Evolutionary conservation across 1,284 basidiomycete genomes (phyloP).

Genomic region (Trametes versicolor): DNA sequence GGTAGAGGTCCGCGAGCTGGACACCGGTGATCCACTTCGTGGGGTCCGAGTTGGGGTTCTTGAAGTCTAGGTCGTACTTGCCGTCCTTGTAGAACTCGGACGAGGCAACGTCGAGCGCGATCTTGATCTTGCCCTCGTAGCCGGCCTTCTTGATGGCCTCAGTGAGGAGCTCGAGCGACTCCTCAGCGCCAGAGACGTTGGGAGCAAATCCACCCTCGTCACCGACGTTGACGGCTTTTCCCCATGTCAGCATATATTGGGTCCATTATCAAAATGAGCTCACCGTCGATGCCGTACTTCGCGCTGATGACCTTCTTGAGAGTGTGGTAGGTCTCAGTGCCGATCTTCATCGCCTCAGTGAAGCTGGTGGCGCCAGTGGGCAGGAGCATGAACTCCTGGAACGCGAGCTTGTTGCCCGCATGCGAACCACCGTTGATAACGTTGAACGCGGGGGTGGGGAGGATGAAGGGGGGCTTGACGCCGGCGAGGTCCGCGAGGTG

Average conservation of each 20-base stretch:
- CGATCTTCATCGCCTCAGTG: constrained; percentile 98
- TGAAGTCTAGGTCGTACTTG: constrained; percentile 99
- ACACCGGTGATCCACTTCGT: constrained; percentile 95
- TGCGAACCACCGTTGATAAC: constrained; percentile 99
- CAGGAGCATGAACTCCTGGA: constrained; percentile 99
- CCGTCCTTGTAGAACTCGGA: constrained; percentile 99
- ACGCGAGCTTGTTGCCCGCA: constrained; percentile 98
- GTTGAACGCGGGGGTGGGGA: constrained; percentile 95
- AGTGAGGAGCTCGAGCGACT: constrained; percentile 95
- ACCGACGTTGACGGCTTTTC: constrained; percentile 96
- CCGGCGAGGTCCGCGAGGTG: constrained; percentile 97
- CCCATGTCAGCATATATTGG: constrained; percentile 1
- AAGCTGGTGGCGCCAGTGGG: constrained; percentile 93
- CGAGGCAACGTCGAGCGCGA: constrained; percentile 98
- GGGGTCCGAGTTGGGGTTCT: constrained; percentile 99
- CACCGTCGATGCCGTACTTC: constrained; percentile 99
- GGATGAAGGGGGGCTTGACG: constrained; percentile 91
- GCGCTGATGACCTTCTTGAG: constrained; percentile 99
- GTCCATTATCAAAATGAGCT: not conserved
- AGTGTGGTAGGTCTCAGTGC: constrained; percentile 98
- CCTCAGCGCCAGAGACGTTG: constrained; percentile 96
- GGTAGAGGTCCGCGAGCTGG: constrained; percentile 95
- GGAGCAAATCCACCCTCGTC: constrained; percentile 99
- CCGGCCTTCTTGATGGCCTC: constrained; percentile 98
- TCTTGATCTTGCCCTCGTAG: constrained; percentile 98